Evolutionary conservation across 495 filamentous ascomycete genomes (phyloP).

Genomic region (Penicillium angulare): DNA sequence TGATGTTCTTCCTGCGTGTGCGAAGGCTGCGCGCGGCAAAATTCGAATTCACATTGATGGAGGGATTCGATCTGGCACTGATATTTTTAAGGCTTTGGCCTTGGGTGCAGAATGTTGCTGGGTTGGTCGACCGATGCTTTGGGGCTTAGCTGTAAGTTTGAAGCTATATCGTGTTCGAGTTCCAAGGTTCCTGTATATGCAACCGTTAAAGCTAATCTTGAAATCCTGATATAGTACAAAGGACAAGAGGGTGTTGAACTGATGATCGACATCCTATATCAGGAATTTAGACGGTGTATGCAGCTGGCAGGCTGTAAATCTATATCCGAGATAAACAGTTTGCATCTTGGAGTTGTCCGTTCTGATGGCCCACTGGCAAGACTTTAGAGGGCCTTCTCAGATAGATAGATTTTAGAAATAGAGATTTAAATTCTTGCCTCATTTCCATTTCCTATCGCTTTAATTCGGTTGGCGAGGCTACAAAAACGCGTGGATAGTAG

Average conservation of each 20-base stretch:
- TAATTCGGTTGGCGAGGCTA: no score
- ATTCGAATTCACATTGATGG: conserved; percentile 69
- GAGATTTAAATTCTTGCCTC: no score
- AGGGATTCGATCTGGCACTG: conserved; percentile 60
- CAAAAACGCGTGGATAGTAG: no score
- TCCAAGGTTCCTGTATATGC: no score
- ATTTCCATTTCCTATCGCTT: no score
- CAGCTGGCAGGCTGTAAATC: conserved; percentile 48
- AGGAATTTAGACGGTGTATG: conserved; percentile 54
- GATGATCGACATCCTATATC: conserved; percentile 41
- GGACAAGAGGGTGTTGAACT: conserved; percentile 40
- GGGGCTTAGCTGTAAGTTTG: conserved; percentile 33
- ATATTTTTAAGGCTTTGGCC: conserved; percentile 69
- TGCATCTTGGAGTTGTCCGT: conserved; percentile 34
- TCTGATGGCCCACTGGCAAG: conserved; percentile 42
- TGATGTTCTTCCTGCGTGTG: conserved; percentile 64
- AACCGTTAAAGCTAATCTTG: no score
- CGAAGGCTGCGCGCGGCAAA: conserved; percentile 50
- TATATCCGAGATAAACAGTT: conserved; percentile 43
- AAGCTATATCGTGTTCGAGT: no score
- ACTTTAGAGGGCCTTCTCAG: conserved; percentile 24
- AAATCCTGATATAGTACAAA: no score
- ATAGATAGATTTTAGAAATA: background rate
- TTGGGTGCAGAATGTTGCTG: conserved; percentile 64
- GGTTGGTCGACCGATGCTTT: conserved; percentile 63